Conservation (phyloP, 345 rosid genomes). For the Eucalyptus tenuipes region DNA sequence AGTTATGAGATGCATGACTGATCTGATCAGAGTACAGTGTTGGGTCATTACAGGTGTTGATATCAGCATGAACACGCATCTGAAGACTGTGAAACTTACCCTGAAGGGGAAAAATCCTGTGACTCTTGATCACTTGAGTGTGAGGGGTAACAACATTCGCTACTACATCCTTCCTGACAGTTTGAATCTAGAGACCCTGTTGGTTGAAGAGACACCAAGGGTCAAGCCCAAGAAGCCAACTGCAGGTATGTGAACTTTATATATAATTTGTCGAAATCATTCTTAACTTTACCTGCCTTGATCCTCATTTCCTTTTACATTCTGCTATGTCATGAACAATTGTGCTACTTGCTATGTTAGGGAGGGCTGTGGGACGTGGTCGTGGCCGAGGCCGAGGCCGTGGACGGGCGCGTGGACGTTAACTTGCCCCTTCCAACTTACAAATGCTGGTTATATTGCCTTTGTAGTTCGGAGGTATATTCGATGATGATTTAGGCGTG, state of each 20-base stretch:
- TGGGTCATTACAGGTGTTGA: slow-evolving; percentile 61
- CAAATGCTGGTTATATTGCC: background rate
- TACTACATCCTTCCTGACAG: slow-evolving; percentile 97
- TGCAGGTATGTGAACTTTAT: slow-evolving; percentile 39
- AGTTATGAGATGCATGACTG: background rate
- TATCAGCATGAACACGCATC: slow-evolving; percentile 96
- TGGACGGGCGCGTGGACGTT: slow-evolving; percentile 84
- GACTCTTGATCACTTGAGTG: slow-evolving; percentile 78
- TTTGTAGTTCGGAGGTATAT: background rate
- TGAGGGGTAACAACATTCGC: slow-evolving; percentile 91
- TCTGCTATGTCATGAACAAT: background rate
- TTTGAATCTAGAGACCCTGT: slow-evolving; percentile 89
- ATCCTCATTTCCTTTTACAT: background rate
- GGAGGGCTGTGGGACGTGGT: slow-evolving; percentile 80
- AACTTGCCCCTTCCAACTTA: background rate
- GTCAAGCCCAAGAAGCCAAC: slow-evolving; percentile 94
- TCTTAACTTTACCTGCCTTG: background rate
- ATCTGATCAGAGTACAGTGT: background rate
- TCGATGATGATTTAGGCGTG: background rate
- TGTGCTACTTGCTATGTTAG: slow-evolving; percentile 15
- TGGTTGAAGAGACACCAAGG: slow-evolving; percentile 92
- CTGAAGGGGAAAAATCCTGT: slow-evolving; percentile 90
- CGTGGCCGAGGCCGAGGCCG: slow-evolving; percentile 87
- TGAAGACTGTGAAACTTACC: slow-evolving; percentile 85
- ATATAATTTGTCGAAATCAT: background rate